Evolutionary conservation across 2,329 filamentous ascomycete genomes (phyloP).

Genomic region (Penicillium sp.): DNA sequence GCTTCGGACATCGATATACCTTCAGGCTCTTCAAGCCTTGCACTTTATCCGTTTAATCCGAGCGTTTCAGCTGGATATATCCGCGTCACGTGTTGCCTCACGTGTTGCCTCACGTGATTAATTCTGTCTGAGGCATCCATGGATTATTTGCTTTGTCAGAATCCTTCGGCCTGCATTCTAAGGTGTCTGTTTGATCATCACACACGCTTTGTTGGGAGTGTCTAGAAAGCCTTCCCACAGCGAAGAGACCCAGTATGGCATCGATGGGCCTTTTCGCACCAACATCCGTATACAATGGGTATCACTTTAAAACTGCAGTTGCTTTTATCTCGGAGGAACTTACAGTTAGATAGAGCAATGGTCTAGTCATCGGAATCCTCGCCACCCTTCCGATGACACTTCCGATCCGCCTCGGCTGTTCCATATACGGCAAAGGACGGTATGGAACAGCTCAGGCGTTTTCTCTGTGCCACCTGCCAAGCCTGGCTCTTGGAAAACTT

Average conservation of each 20-base stretch:
- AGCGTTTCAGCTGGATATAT: slow-evolving; percentile 19
- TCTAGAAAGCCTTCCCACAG: no score
- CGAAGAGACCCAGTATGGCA: no score
- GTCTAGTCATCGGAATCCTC: background rate
- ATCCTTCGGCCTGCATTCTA: background rate
- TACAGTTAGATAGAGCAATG: background rate
- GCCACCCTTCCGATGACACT: background rate
- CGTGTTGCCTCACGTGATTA: background rate
- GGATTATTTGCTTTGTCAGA: background rate
- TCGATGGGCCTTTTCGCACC: no score
- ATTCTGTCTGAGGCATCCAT: background rate
- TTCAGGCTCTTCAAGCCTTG: background rate
- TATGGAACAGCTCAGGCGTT: background rate
- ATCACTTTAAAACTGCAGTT: no score
- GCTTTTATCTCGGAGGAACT: no score
- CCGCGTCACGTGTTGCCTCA: slow-evolving; percentile 22
- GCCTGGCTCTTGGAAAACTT: background rate
- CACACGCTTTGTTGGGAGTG: no score
- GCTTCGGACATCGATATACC: slow-evolving; percentile 28
- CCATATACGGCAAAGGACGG: background rate
- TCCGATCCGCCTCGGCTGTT: slow-evolving; percentile 4
- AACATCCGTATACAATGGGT: no score
- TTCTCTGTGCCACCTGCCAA: background rate
- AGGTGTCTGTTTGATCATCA: background rate
- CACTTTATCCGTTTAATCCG: slow-evolving; percentile 14